Base-by-base conservation (phyloP, 345 rosid species). In the Syzygium aromaticum region DNA sequence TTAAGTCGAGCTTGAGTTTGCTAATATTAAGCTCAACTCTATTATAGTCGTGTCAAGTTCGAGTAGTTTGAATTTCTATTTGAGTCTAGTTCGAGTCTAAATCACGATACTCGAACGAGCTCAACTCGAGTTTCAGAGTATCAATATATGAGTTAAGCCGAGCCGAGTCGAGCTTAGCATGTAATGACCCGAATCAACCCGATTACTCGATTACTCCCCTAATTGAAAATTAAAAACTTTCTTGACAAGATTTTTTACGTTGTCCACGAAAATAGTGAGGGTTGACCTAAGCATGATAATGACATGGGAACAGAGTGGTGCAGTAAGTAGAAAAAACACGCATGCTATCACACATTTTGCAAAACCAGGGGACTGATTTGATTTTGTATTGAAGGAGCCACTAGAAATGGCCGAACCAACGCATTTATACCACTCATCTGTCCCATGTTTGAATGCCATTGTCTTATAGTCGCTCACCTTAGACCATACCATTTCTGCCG, bases 331-430 rank as follows among this genome's bases (percentile, higher is more conserved):
- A 43, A 97, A 92, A 90, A 95, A n/a, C 98, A 87, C 98, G 98
- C 98, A 93, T 96, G 91, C 91, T 89, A 84, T 95, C 95, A 90
- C 98, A 96, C 98, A 96, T 92, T 92, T 92, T 93, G 86, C 98
- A 96, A 90, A 96, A 96, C 88, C 94, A 95, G 28, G 99, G 99
- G 63, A 89, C 98, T 96, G 89, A 97, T 96, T 89, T 96, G 89
- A 97, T 96, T 89, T 94, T 94, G 84, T 92, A 96, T 86, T 93
- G 99, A 90, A 97, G 96, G 91, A 96, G 95, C 99, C 99, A 95
- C 88, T 95, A 93, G 90, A 95, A 97, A 94, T 96, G 98, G 98
- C 77, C 87, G 92, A 88, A 95, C 95, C 88, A 97, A 86, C 84
- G 95, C 94, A 53, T 91, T 91, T 89, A 90, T 91, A 96, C 99